Evolutionary conservation across 1,139 yeast genomes (phyloP).

Genomic region (Candida sanyaensis): DNA sequence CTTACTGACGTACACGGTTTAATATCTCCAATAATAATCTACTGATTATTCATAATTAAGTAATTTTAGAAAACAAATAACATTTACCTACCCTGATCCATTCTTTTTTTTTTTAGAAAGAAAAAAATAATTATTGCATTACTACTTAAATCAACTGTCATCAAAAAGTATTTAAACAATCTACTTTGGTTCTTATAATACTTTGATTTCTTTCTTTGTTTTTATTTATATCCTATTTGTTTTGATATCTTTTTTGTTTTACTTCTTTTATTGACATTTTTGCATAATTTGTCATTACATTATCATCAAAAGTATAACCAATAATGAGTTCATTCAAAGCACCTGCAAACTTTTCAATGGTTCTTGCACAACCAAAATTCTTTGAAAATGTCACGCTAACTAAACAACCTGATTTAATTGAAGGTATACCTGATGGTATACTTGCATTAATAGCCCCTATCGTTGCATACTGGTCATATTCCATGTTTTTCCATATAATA

Average conservation of each 20-base stretch:
- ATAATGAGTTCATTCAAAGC: constrained; percentile 12
- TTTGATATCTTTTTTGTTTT: not conserved
- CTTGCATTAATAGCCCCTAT: constrained; percentile 76
- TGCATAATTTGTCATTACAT: not conserved
- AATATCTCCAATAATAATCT: not conserved
- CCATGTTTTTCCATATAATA: constrained; percentile 70
- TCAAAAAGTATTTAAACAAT: not conserved
- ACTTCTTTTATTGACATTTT: not conserved
- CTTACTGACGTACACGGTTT: not conserved
- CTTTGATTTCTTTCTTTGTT: not conserved
- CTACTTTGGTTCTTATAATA: not conserved
- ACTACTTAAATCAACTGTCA: not conserved
- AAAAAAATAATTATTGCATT: not conserved
- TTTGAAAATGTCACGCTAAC: constrained; percentile 10
- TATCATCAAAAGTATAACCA: not conserved
- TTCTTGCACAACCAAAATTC: constrained; percentile 15
- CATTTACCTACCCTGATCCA: not conserved
- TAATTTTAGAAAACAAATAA: not conserved
- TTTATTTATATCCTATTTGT: not conserved
- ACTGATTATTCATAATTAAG: not conserved
- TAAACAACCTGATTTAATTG: constrained; percentile 13
- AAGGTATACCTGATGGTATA: constrained; percentile 71
- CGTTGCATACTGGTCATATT: constrained; percentile 79
- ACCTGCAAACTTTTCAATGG: constrained; percentile 15
- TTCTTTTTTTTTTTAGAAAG: not conserved